These are phyloP conservation scores for Macrophomina phaseolina DNA, from an alignment of 2,329 filamentous ascomycete genomes.

Conservation along the genomic window DNA sequence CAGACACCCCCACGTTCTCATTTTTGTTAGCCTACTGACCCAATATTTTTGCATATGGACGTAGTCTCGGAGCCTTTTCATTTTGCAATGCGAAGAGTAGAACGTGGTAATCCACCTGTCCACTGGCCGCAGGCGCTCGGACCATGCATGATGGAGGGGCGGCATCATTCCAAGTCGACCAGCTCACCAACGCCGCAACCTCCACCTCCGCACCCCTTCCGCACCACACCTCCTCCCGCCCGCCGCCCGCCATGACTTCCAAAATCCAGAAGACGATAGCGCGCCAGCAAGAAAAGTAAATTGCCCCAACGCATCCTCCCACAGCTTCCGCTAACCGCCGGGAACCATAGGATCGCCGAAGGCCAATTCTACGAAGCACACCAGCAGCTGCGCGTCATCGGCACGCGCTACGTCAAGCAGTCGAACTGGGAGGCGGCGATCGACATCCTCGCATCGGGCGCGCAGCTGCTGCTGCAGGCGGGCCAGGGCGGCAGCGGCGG, in stretches of 20 bases:
- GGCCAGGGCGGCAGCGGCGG: constrained; percentile 94
- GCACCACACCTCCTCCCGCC: not conserved
- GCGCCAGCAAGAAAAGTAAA: constrained; percentile 77
- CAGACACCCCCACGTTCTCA: too few species aligned
- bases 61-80: too few species aligned
- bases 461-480: constrained; percentile 83
- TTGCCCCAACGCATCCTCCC: not conserved
- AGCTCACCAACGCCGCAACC: not conserved
- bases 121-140: not conserved
- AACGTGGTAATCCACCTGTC: not conserved
- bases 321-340: constrained; percentile 30
- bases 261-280: constrained; percentile 75
- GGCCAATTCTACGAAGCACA: constrained; percentile 98
- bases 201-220: not conserved
- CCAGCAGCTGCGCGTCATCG: constrained; percentile 95
- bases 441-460: constrained; percentile 84
- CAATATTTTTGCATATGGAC: too few species aligned
- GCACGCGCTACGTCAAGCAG: constrained; percentile 89
- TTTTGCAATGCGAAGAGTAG: not conserved
- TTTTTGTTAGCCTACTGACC: too few species aligned
- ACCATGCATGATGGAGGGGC: constrained; percentile 5
- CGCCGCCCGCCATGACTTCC: constrained; percentile 35
- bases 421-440: constrained; percentile 83
- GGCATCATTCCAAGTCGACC: not conserved
- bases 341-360: constrained; percentile 72